Percentiles rank a stretch among this genome's conserved stretches.
phyloP scores from a whole-genome alignment of 2,329 filamentous ascomycete species.

The Didymella lethalis region DNA sequence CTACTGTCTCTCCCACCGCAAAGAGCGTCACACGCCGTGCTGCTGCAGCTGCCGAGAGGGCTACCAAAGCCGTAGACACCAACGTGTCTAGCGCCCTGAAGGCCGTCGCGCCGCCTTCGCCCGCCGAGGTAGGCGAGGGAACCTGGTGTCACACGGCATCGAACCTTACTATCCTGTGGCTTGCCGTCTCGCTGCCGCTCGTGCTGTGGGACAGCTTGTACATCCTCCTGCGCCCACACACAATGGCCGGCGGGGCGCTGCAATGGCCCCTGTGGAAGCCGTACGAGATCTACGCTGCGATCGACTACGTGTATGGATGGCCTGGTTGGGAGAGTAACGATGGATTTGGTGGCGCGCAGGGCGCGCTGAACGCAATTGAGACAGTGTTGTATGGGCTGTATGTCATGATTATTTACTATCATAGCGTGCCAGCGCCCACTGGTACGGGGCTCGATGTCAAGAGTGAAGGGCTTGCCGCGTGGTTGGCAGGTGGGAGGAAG shows the following conservation, averaged over 20 bases:
- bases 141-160: constrained; percentile 68
- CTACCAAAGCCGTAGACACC: constrained; percentile 27
- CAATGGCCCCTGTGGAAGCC: constrained; percentile 78
- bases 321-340: constrained; percentile 70
- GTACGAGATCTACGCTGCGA: constrained; percentile 79
- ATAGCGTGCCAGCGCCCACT: constrained; percentile 46
- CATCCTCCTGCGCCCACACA: constrained; percentile 79
- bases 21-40: constrained; percentile 37
- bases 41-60: constrained; percentile 21
- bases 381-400: constrained; percentile 70
- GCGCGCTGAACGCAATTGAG: constrained; percentile 72
- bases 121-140: constrained; percentile 31
- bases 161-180: constrained; percentile 71
- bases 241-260: constrained; percentile 77
- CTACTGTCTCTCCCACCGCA: constrained; percentile 25
- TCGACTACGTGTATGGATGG: constrained; percentile 85
- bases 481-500: constrained; percentile 59
- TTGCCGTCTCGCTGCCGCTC: constrained; percentile 76
- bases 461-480: constrained; percentile 50
- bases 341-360: constrained; percentile 82
- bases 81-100: constrained; percentile 31
- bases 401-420: constrained; percentile 61
- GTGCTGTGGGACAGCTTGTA: constrained; percentile 84
- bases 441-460: constrained; percentile 52
- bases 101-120: constrained; percentile 26